A percentile compares a stretch with the other conserved stretches of the same genome.
These are phyloP conservation scores for Raddia distichophylla DNA, from an alignment of 176 grass and related monocot genomes.

Conservation along the genomic window DNA sequence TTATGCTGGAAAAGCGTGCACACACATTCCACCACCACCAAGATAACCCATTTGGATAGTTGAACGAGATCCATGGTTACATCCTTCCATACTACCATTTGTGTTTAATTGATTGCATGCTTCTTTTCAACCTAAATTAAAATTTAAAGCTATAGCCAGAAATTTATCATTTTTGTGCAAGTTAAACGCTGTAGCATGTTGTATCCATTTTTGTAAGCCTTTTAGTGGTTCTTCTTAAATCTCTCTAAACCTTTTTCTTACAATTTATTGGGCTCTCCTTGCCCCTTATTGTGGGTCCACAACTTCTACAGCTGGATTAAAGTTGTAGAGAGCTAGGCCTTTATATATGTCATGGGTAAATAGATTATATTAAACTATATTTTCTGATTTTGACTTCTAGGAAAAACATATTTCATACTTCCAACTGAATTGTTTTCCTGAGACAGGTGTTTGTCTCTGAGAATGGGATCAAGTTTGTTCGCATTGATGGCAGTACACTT, in stretches of 20 bases:
- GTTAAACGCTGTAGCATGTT: too few species aligned
- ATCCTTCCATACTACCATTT: background rate
- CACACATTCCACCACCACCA: background rate
- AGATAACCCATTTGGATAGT: constrained; percentile 19
- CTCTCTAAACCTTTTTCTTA: too few species aligned
- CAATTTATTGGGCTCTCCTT: too few species aligned
- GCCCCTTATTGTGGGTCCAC: too few species aligned
- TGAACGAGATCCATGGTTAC: background rate
- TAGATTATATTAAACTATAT: constrained; percentile 14
- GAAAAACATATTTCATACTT: constrained; percentile 21
- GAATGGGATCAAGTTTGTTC: constrained; percentile 82
- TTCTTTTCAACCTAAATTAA: background rate
- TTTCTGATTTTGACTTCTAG: background rate
- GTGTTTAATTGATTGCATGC: constrained; percentile 11
- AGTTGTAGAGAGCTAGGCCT: background rate
- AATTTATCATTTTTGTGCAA: too few species aligned
- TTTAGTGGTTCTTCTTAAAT: too few species aligned
- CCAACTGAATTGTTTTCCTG: constrained; percentile 26
- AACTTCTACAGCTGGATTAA: too few species aligned
- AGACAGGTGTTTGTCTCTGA: constrained; percentile 69
- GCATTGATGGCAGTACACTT: constrained; percentile 82
- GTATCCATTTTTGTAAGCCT: too few species aligned
- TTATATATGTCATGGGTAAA: constrained; percentile 22
- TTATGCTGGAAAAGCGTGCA: background rate
- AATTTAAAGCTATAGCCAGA: too few species aligned